phyloP scores from a whole-genome alignment of 2,329 filamentous ascomycete species.

The Penicillium sp. region DNA sequence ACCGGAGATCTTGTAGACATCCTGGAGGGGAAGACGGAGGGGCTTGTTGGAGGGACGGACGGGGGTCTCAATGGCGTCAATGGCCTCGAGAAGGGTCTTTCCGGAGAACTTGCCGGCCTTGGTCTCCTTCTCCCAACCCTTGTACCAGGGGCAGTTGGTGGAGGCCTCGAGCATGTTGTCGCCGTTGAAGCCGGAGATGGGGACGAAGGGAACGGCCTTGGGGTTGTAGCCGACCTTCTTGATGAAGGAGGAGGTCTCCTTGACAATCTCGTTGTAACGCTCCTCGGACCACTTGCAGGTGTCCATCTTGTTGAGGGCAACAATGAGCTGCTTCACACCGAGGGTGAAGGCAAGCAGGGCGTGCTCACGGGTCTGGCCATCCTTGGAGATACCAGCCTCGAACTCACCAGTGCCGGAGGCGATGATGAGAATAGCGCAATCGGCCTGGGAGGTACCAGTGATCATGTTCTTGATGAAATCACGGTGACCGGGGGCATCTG shows the following conservation, averaged over 20 bases:
- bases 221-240: slow-evolving; percentile 99
- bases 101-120: slow-evolving; percentile 80
- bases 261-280: slow-evolving; percentile 98
- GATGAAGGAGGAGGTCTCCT: slow-evolving; percentile 99
- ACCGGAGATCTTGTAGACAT: slow-evolving; percentile 99
- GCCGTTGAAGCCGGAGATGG: slow-evolving; percentile 99
- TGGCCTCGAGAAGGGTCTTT: slow-evolving; percentile 99
- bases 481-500: slow-evolving; percentile 98
- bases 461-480: slow-evolving; percentile 99
- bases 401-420: slow-evolving; percentile 99
- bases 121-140: slow-evolving; percentile 99
- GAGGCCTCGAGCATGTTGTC: slow-evolving; percentile 98
- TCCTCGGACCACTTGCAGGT: slow-evolving; percentile 97
- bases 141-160: slow-evolving; percentile 99
- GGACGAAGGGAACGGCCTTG: slow-evolving; percentile 97
- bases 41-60: slow-evolving; percentile 97
- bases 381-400: slow-evolving; percentile 99
- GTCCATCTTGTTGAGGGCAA: slow-evolving; percentile 99
- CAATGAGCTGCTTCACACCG: slow-evolving; percentile 99
- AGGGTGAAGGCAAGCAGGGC: slow-evolving; percentile 99
- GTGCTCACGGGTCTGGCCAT: slow-evolving; percentile 99
- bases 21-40: slow-evolving; percentile 99
- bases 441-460: slow-evolving; percentile 99
- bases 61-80: slow-evolving; percentile 91
- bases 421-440: slow-evolving; percentile 99